A percentile compares a stretch with the other conserved stretches of the same genome.
phyloP scores from a whole-genome alignment of 306 rosid species.

The Quercus mongolica region DNA sequence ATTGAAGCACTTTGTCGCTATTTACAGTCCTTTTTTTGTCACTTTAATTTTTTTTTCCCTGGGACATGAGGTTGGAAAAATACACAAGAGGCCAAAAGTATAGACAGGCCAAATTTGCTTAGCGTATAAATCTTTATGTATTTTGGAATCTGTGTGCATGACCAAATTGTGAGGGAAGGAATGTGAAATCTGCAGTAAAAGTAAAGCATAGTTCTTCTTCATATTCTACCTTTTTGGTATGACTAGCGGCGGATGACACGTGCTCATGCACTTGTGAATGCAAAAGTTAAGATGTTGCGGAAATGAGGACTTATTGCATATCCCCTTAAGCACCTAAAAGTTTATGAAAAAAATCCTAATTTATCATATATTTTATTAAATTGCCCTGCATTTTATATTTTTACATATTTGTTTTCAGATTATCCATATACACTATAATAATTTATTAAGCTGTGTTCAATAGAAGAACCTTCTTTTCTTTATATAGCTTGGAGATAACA shows the following conservation, averaged over 20 bases:
- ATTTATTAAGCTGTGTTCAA: too few species aligned
- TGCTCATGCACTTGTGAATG: conserved; percentile 28
- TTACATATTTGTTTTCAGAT: neutral
- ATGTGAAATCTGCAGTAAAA: conserved; percentile 42
- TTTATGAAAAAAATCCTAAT: neutral
- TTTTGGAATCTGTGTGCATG: conserved; percentile 18
- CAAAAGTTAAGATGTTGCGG: conserved; percentile 12
- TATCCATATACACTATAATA: neutral
- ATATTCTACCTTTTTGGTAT: conserved; percentile 23
- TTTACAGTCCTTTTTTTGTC: conserved; percentile 23
- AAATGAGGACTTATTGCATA: neutral
- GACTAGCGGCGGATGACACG: conserved; percentile 30
- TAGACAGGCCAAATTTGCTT: conserved; percentile 32
- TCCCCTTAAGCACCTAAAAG: neutral
- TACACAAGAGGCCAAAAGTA: conserved; percentile 43
- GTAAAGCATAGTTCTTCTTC: conserved; percentile 34
- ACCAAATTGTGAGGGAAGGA: conserved; percentile 27
- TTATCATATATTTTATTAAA: neutral
- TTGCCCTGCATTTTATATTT: neutral
- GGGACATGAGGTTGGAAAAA: conserved; percentile 42
- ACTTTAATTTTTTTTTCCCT: conserved; percentile 10
- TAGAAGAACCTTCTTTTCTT: too few species aligned
- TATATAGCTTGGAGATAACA: too few species aligned
- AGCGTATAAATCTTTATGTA: conserved; percentile 35
- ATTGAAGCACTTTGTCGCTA: conserved; percentile 24